Percentiles rank a stretch among this genome's conserved stretches.
Conservation (phyloP, 345 rosid species). For the Streptanthus diversifolius region DNA sequence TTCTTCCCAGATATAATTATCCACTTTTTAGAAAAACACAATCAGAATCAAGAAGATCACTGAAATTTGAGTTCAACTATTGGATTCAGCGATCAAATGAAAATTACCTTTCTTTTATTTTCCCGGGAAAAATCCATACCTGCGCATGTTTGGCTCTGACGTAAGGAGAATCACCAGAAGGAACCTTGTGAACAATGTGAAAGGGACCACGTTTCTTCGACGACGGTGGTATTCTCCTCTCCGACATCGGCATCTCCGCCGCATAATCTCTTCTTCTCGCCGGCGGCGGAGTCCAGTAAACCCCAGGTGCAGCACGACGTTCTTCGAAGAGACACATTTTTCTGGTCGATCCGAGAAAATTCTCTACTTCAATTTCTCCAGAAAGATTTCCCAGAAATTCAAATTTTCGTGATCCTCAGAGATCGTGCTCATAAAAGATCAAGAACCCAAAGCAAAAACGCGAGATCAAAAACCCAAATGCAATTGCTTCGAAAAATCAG, state of each 20-base stretch:
- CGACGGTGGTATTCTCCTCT: slow-evolving; percentile 44
- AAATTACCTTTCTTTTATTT: no score
- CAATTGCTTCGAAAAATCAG: not conserved
- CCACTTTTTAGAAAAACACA: not conserved
- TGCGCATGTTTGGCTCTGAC: slow-evolving; percentile 82
- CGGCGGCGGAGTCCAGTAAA: slow-evolving; percentile 60
- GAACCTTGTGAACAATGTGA: slow-evolving; percentile 71
- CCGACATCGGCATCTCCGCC: slow-evolving; percentile 45
- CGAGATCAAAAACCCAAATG: not conserved
- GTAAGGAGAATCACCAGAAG: slow-evolving; percentile 76
- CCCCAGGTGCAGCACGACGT: slow-evolving; percentile 32
- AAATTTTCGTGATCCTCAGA: not conserved
- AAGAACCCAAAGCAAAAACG: not conserved
- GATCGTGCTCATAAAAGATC: not conserved
- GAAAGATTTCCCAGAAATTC: not conserved
- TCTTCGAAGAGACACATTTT: slow-evolving; percentile 39
- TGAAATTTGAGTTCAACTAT: not conserved
- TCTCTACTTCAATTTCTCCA: not conserved
- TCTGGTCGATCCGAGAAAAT: not conserved
- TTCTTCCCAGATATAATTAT: not conserved
- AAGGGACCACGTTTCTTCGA: slow-evolving; percentile 42
- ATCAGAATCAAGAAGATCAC: slow-evolving; percentile 13
- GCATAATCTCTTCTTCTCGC: slow-evolving; percentile 18
- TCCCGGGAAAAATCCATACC: slow-evolving; percentile 32
- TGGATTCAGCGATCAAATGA: not conserved